Conservation (phyloP, 495 filamentous ascomycete genomes). For the Hypoxylon lenormandii region DNA sequence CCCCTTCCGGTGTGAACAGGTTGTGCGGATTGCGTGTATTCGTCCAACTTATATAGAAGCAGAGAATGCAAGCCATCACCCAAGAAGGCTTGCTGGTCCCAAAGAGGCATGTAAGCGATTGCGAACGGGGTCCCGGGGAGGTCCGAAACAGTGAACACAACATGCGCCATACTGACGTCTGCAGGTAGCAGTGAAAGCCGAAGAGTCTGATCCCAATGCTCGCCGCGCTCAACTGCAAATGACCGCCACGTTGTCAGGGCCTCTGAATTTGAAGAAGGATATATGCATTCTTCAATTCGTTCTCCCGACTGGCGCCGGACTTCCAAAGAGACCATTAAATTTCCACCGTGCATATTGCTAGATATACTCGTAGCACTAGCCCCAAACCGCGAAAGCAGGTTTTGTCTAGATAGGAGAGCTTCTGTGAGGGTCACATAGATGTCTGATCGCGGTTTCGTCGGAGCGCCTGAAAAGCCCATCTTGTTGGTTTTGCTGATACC, state of each 20-base stretch:
- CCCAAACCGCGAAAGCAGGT: slow-evolving; percentile 81
- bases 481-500: slow-evolving; percentile 81
- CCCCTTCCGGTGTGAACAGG: slow-evolving; percentile 71
- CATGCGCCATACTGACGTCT: slow-evolving; percentile 83
- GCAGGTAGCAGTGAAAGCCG: slow-evolving; percentile 81
- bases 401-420: slow-evolving; percentile 78
- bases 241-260: slow-evolving; percentile 87
- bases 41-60: slow-evolving; percentile 88
- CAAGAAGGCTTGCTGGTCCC: slow-evolving; percentile 91
- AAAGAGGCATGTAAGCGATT: slow-evolving; percentile 90
- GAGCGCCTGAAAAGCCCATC: slow-evolving; percentile 95
- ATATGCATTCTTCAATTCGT: slow-evolving; percentile 86
- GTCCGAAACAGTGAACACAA: slow-evolving; percentile 89
- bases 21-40: slow-evolving; percentile 71
- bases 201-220: slow-evolving; percentile 87
- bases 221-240: slow-evolving; percentile 78
- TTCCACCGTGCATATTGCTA: slow-evolving; percentile 69
- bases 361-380: slow-evolving; percentile 78
- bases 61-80: slow-evolving; percentile 85
- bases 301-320: slow-evolving; percentile 81
- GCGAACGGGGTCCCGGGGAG: slow-evolving; percentile 87
- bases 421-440: slow-evolving; percentile 90
- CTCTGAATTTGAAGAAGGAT: slow-evolving; percentile 79
- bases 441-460: slow-evolving; percentile 85
- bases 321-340: slow-evolving; percentile 89